phyloP scores from a whole-genome alignment of 139 green algal species.

The Chlorella sorokiniana region DNA sequence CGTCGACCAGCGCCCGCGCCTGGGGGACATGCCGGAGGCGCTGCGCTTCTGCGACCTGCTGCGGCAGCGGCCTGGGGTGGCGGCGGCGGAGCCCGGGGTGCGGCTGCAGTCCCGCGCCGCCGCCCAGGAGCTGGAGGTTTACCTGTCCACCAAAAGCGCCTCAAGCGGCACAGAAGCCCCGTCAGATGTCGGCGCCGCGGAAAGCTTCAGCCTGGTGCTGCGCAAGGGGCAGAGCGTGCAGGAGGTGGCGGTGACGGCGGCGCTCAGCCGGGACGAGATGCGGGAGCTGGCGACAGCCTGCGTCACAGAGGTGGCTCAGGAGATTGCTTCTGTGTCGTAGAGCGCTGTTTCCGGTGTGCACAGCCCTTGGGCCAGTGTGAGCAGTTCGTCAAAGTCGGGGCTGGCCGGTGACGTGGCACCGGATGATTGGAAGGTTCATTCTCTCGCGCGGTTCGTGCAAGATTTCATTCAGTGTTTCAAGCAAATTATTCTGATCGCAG shows the following conservation, averaged over 20 bases:
- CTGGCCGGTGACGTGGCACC: too few relatives aligned
- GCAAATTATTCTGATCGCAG: too few relatives aligned
- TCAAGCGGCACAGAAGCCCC: not conserved
- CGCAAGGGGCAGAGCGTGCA: conserved; percentile 36
- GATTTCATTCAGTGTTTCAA: too few relatives aligned
- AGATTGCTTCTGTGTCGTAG: not conserved
- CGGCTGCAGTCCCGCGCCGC: conserved; percentile 42
- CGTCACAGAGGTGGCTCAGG: not conserved
- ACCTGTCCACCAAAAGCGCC: conserved; percentile 4
- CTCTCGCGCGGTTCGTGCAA: too few relatives aligned
- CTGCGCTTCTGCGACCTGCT: conserved; percentile 25
- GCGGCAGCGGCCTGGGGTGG: not conserved
- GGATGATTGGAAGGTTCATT: too few relatives aligned
- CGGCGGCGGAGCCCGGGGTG: not conserved
- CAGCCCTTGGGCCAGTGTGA: too few relatives aligned
- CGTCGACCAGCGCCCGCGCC: conserved; percentile 29
- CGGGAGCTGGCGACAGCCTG: not conserved
- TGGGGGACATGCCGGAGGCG: conserved; percentile 44
- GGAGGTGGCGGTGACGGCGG: conserved; percentile 22
- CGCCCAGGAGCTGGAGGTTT: conserved; percentile 42
- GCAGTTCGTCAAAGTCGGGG: too few relatives aligned
- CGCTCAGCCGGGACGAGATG: conserved; percentile 13
- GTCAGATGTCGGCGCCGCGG: not conserved
- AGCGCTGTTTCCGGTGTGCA: too few relatives aligned
- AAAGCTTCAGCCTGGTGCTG: conserved; percentile 34